phyloP scores from a whole-genome alignment of 805 yeast species.

The Gaillardinia entomophila region DNA sequence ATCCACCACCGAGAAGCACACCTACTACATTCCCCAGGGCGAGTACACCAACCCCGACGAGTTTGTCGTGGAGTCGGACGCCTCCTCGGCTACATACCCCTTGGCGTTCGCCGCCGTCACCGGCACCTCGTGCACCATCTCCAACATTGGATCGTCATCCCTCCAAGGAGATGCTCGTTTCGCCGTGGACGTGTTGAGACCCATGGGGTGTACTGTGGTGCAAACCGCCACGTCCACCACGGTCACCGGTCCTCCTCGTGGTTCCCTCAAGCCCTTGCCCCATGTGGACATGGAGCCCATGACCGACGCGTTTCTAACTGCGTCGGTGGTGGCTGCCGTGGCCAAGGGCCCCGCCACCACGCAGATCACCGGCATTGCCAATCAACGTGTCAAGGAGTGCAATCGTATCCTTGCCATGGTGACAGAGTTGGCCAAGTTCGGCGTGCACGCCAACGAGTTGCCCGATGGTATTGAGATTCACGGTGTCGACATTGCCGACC shows the following conservation, averaged over 20 bases:
- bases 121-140: constrained; percentile 87
- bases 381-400: constrained; percentile 97
- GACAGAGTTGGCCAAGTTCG: constrained; percentile 80
- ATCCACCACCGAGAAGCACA: constrained; percentile 67
- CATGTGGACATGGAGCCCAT: constrained; percentile 97
- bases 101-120: constrained; percentile 96
- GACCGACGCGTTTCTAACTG: constrained; percentile 98
- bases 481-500: constrained; percentile 51
- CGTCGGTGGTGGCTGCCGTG: constrained; percentile 94
- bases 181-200: constrained; percentile 85
- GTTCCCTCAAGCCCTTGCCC: constrained; percentile 61
- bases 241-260: constrained; percentile 80
- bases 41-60: constrained; percentile 73
- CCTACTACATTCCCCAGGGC: constrained; percentile 88
- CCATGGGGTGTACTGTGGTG: constrained; percentile 90
- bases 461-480: constrained; percentile 89
- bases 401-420: constrained; percentile 96
- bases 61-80: constrained; percentile 92
- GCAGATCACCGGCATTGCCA: constrained; percentile 90
- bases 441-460: constrained; percentile 76
- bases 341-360: constrained; percentile 56
- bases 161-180: constrained; percentile 96
- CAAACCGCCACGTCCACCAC: constrained; percentile 87
- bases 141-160: constrained; percentile 88
- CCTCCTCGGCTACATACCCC: constrained; percentile 96